Evolutionary conservation across 352 stramenopile genomes (phyloP), one percentile per base, ranked within the genome.

Genomic region (Phytophthora tubulina): DNA sequence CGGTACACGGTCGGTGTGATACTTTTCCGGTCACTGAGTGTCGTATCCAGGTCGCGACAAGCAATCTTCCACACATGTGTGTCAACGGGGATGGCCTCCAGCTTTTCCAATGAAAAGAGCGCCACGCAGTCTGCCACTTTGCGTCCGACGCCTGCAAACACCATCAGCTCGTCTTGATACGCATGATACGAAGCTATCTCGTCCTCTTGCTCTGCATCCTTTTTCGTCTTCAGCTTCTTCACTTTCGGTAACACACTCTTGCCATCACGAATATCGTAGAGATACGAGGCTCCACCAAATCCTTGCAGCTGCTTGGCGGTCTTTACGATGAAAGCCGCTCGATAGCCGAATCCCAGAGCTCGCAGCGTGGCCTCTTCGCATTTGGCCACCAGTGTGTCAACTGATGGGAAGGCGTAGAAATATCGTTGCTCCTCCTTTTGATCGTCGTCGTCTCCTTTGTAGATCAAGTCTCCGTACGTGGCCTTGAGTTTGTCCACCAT

Each of bases 71-170:
- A 98, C 31, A 99, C 94, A 75, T 99, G 97, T 31, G 97, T 98
- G 78, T 99, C 97, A 2, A 99, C 96, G 1, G 97, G 97, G 58
- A 99, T 98, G 5, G 93, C 86, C 33, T 97, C 89, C 30, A 92
- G 72, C 59, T 96, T 90, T 54, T 98, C 93, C 15, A 99, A 71
- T 4, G 94, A 98, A 75, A 99, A 99, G 5, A 99, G 89, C 35
- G 93, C 96, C 8, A 99, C 91, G 74, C 97, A 99, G 79, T 99
- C 97, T 1, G 97, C 97, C 3, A 99, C 97, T 79, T 99, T 99
- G 15, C 83, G 79, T 2, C 97, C 97, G 5, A 99, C 95, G 7
- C 96, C 97, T 30, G 73, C 39, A 52, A 92, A 92, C 49, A 86
- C 72, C 76, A 88, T 87, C 48, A 92, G 68, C n/a, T 85, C 50